Base-by-base conservation (phyloP, 2,329 filamentous ascomycete genomes). In the Epichloe baconii region DNA sequence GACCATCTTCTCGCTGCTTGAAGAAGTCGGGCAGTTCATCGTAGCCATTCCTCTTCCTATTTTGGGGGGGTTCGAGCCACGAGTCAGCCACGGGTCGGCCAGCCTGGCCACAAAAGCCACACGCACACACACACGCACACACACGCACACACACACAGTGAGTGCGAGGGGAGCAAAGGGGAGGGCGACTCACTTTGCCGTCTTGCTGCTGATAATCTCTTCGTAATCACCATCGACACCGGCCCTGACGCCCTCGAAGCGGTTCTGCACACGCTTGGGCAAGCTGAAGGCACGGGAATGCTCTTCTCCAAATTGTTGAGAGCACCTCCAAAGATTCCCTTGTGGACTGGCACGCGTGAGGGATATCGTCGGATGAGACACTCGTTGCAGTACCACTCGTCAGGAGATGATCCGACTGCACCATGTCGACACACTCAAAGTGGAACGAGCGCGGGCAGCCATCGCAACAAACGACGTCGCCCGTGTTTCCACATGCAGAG, bases 381-480 rank as follows among this genome's bases (percentile, higher is more conserved):
- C 56, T 79, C 77, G 60, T 86, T 85, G 70, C 91, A 97, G 66
- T 78, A 93, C 87, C 89, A 97, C 60, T 88, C 85, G 53, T 86
- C 81, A 11, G 83, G 53, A 84, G 73, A 50, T 76, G 73, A 47
- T 79, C 76, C 51, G 82, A 76, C 58, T 88, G 73, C 40, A 88
- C 85, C 55, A 91, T 89, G 66, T 94, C 85, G 58, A 93, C 80
- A 66, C 93, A 97, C 53, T 80, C 77, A 64, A 93, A 88, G 68
- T 97, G 93, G 68, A 94, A 96, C 5, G 90, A 88, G 58, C 88
- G 82, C 54, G 84, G 80, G 70, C 93, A 98, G 55, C 86, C 87
- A 70, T 97, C 93, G 68, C 93, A 98, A 70, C 90, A 96, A 57
- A 97, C 77, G 56, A 98, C 78, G 59, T 88, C 82, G 52, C 91